Percentiles rank a stretch among this genome's conserved stretches.
Conservation (phyloP, 192 early-diverging fungal species). For the Linnemannia schmuckeri region DNA sequence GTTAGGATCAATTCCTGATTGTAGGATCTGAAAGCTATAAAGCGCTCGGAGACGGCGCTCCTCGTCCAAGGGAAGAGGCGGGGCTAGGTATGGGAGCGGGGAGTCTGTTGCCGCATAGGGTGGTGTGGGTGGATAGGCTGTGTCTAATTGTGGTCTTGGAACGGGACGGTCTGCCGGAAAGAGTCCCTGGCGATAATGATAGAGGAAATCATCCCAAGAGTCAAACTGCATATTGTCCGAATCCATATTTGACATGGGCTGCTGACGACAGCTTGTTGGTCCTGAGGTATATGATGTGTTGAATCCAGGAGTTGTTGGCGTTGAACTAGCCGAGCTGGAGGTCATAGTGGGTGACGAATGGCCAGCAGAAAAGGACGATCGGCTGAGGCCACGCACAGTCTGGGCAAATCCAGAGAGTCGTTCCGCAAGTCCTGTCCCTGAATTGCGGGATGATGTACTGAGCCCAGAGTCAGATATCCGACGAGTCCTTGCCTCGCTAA, state of each 20-base stretch:
- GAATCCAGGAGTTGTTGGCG: slow-evolving; percentile 24
- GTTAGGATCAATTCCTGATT: slow-evolving; percentile 41
- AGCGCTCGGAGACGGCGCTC: slow-evolving; percentile 46
- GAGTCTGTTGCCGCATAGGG: slow-evolving; percentile 13
- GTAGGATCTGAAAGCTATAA: slow-evolving; percentile 48
- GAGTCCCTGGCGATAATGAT: slow-evolving; percentile 28
- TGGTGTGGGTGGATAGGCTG: slow-evolving; percentile 15
- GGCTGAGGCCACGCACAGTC: slow-evolving; percentile 38
- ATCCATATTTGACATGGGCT: neutral
- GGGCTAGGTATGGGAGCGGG: slow-evolving; percentile 10
- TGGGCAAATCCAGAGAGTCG: slow-evolving; percentile 43
- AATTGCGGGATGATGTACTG: slow-evolving; percentile 29
- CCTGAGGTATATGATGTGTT: neutral
- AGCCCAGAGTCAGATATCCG: slow-evolving; percentile 50
- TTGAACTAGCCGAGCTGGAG: slow-evolving; percentile 34
- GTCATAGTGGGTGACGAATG: slow-evolving; percentile 32
- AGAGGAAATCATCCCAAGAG: slow-evolving; percentile 46
- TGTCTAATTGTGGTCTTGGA: neutral
- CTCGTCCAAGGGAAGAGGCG: slow-evolving; percentile 40
- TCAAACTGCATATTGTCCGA: slow-evolving; percentile 3
- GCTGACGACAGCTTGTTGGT: neutral
- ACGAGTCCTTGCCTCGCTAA: slow-evolving; percentile 45
- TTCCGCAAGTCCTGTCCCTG: slow-evolving; percentile 33
- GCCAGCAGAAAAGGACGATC: slow-evolving; percentile 26
- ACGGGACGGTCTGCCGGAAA: slow-evolving; percentile 27